Evolutionary conservation across 2,329 filamentous ascomycete genomes (phyloP).

Genomic region (Colletotrichum scovillei): DNA sequence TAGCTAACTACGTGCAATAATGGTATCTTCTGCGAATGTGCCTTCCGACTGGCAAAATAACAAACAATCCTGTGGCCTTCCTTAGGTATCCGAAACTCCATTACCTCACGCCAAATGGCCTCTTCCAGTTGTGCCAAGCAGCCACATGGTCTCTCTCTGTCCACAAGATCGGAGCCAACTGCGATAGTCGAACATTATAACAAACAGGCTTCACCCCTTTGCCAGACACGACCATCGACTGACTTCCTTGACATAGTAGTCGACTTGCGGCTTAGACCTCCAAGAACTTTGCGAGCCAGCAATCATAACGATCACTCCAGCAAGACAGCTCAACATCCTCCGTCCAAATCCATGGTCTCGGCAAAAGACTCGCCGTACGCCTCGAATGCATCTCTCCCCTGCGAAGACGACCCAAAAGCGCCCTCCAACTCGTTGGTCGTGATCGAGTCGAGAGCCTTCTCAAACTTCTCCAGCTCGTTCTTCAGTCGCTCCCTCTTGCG

Average conservation of each 20-base stretch:
- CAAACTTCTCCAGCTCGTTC: slow-evolving; percentile 57
- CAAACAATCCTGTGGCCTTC: not conserved
- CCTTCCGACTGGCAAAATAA: not conserved
- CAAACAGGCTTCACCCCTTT: not conserved
- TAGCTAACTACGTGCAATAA: slow-evolving; percentile 7
- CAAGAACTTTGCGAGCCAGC: not conserved
- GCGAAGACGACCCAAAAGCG: slow-evolving; percentile 27
- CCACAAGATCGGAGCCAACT: not conserved
- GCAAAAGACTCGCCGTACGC: slow-evolving; percentile 18
- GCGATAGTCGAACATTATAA: not conserved
- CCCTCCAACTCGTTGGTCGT: slow-evolving; percentile 56
- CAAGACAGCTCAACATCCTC: not conserved
- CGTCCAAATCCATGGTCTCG: slow-evolving; percentile 28
- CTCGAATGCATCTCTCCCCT: not conserved
- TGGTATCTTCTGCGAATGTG: slow-evolving; percentile 19
- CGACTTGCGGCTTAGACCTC: not conserved
- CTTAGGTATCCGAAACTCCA: slow-evolving; percentile 11
- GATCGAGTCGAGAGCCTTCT: slow-evolving; percentile 59
- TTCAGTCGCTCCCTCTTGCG: slow-evolving; percentile 53
- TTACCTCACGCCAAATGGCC: not conserved
- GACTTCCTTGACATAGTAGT: not conserved
- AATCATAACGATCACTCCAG: not conserved
- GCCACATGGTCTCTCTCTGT: not conserved
- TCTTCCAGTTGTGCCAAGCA: not conserved
- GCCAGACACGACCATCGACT: not conserved